phyloP scores from a whole-genome alignment of 345 rosid genomes.

The Trapa incisa region DNA sequence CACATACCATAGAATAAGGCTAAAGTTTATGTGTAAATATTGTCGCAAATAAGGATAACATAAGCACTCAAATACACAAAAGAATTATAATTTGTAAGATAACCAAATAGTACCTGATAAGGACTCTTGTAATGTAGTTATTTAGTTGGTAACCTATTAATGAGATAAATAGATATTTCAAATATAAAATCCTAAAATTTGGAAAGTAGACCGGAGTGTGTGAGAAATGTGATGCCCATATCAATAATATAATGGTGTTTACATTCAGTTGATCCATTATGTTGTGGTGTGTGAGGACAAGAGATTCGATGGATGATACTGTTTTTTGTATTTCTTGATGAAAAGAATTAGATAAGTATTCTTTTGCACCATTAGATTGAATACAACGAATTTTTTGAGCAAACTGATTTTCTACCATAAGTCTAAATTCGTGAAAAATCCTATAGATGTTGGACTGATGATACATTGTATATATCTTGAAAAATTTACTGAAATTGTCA shows the following conservation, averaged over 20 bases:
- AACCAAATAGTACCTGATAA: neutral
- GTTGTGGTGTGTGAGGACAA: neutral
- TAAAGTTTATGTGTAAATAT: neutral
- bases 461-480: too few species aligned
- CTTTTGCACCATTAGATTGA: neutral
- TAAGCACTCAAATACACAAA: neutral
- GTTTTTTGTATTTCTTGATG: neutral
- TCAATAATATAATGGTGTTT: neutral
- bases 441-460: too few species aligned
- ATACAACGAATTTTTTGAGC: too few species aligned
- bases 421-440: too few species aligned
- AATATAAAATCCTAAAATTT: neutral
- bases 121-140: neutral
- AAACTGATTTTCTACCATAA: too few species aligned
- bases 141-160: neutral
- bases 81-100: neutral
- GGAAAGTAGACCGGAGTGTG: neutral
- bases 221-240: neutral
- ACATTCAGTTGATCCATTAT: neutral
- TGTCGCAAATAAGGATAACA: conserved; percentile 2
- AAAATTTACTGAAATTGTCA: too few species aligned
- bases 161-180: neutral
- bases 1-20: neutral
- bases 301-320: neutral
- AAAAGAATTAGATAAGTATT: too few species aligned